Percentiles rank a stretch among this genome's conserved stretches.
Evolutionary conservation across 2,329 filamentous ascomycete genomes (phyloP).

Genomic region (Fusarium virguliforme): DNA sequence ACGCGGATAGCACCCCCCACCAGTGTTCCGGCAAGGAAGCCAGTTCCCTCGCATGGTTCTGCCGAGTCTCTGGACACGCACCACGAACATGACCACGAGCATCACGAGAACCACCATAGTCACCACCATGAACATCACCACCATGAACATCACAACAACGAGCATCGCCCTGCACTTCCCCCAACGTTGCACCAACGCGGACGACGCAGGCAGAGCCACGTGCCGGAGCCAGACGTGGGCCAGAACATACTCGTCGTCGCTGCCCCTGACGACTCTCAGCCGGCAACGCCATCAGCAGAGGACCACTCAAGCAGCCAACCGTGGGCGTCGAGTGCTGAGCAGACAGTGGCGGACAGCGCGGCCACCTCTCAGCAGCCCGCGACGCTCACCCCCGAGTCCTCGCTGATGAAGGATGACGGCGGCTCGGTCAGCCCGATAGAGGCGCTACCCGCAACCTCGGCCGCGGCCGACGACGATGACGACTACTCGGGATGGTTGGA

Average conservation of each 20-base stretch:
- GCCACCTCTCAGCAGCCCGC: constrained; percentile 34
- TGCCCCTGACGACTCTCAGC: constrained; percentile 75
- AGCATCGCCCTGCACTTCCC: constrained; percentile 17
- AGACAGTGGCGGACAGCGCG: constrained; percentile 34
- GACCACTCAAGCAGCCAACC: constrained; percentile 45
- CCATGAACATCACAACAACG: constrained; percentile 10
- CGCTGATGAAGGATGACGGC: constrained; percentile 29
- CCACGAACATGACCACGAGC: constrained; percentile 49
- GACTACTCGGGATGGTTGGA: constrained; percentile 59
- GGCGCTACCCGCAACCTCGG: constrained; percentile 38
- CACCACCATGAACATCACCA: constrained; percentile 30
- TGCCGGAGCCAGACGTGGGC: constrained; percentile 57
- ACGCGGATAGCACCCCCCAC: constrained; percentile 70
- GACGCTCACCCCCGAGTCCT: constrained; percentile 26
- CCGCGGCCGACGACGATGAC: constrained; percentile 52
- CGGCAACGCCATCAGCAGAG: constrained; percentile 66
- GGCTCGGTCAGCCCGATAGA: constrained; percentile 23
- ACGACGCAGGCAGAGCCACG: constrained; percentile 56
- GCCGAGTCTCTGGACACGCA: constrained; percentile 50
- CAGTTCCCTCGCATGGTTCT: constrained; percentile 62
- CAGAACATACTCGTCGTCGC: constrained; percentile 76
- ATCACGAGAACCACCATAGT: constrained; percentile 26
- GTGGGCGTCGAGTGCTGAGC: constrained; percentile 39
- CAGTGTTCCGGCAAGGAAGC: constrained; percentile 76
- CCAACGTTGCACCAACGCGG: constrained; percentile 58